Conservation (phyloP, 2,329 filamentous ascomycete species). For the Nemania diffusa region DNA sequence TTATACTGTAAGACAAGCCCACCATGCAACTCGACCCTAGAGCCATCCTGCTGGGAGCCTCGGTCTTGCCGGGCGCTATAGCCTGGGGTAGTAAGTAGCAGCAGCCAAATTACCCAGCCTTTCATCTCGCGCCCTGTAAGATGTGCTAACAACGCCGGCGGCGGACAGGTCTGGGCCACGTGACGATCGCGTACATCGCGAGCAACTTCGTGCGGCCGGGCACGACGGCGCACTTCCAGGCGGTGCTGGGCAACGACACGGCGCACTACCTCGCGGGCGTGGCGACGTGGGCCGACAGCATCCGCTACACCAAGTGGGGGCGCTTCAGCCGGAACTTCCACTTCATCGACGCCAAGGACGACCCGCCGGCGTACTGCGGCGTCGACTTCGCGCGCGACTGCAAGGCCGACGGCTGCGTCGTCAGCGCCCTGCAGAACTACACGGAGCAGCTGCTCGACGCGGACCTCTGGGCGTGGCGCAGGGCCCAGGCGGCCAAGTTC, state of each 20-base stretch:
- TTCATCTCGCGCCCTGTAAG: background rate
- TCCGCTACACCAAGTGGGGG: constrained; percentile 72
- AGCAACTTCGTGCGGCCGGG: constrained; percentile 66
- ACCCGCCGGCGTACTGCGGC: constrained; percentile 66
- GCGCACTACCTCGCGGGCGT: constrained; percentile 70
- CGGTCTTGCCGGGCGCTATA: constrained; percentile 49
- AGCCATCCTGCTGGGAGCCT: constrained; percentile 44
- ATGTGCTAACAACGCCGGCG: constrained; percentile 26
- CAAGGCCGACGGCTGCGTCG: constrained; percentile 69
- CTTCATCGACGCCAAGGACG: constrained; percentile 76
- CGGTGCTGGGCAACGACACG: constrained; percentile 64
- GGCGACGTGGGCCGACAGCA: constrained; percentile 74
- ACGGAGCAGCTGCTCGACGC: constrained; percentile 64
- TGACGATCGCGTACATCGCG: constrained; percentile 72
- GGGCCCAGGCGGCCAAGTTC: constrained; percentile 72
- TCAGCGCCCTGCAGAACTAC: constrained; percentile 70
- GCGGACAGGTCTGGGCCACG: constrained; percentile 68
- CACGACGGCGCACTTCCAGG: constrained; percentile 67
- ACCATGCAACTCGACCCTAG: constrained; percentile 49
- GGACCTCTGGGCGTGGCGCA: constrained; percentile 56
- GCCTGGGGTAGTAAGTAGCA: constrained; percentile 57
- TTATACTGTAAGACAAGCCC: constrained; percentile 20
- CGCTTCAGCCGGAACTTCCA: constrained; percentile 71
- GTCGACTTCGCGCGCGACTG: constrained; percentile 72
- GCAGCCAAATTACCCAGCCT: background rate